Evolutionary conservation across 1,284 basidiomycete genomes (phyloP).

Genomic region (Taiwanofungus camphoratus): DNA sequence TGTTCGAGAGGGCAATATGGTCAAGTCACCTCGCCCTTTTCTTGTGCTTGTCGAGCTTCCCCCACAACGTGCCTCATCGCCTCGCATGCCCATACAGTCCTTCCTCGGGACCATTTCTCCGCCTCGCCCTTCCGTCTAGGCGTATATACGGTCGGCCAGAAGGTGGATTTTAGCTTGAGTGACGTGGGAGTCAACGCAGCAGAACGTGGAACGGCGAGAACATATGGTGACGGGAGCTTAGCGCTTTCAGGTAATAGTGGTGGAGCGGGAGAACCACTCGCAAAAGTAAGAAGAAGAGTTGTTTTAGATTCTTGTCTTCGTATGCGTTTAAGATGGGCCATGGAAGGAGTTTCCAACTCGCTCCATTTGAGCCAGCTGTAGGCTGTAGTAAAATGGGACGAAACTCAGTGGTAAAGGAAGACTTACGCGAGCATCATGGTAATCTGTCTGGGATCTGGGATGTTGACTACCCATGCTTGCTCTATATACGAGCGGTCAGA

Average conservation of each 20-base stretch:
- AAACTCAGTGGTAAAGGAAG: background rate
- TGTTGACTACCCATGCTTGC: constrained; percentile 81
- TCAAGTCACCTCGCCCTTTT: constrained; percentile 47
- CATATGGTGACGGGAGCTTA: constrained; percentile 44
- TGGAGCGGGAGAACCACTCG: constrained; percentile 18
- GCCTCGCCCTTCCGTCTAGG: constrained; percentile 67
- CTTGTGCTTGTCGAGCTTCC: constrained; percentile 44
- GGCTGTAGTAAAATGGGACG: constrained; percentile 1
- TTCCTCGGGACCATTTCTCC: constrained; percentile 61
- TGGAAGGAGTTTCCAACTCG: constrained; percentile 51
- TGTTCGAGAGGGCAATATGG: background rate
- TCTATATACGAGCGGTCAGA: constrained; percentile 21
- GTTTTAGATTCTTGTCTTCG: constrained; percentile 44
- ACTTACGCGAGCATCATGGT: constrained; percentile 62
- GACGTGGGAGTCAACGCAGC: constrained; percentile 71
- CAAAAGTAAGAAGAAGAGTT: constrained; percentile 48
- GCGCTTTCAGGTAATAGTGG: constrained; percentile 24
- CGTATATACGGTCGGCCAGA: constrained; percentile 82
- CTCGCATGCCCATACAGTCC: constrained; percentile 68
- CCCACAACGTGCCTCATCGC: constrained; percentile 52
- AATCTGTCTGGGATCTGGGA: constrained; percentile 62
- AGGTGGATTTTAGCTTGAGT: constrained; percentile 54
- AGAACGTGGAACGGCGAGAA: constrained; percentile 58
- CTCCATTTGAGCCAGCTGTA: constrained; percentile 60
- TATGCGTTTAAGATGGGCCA: constrained; percentile 79